Percentiles rank a stretch among this genome's conserved stretches.
These are phyloP conservation scores for Thuja plicata DNA, from an alignment of 83 land plant genomes.

Conservation along the genomic window DNA sequence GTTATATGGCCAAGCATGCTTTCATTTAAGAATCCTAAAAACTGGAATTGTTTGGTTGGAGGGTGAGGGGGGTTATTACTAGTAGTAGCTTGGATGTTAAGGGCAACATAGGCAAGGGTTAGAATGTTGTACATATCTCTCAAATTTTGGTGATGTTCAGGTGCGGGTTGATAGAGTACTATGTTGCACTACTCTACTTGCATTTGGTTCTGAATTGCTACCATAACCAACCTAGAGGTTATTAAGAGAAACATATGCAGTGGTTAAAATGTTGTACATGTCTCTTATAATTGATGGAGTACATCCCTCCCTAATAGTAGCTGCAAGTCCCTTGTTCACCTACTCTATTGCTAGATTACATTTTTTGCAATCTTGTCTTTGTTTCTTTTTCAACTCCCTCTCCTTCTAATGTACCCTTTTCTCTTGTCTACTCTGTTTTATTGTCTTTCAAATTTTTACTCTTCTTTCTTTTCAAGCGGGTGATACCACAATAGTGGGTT, in stretches of 20 bases:
- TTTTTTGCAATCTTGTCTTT: too few relatives aligned
- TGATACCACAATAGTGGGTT: too few relatives aligned
- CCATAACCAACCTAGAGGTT: neutral
- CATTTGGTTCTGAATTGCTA: too few relatives aligned
- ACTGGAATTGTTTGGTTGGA: neutral
- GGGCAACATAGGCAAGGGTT: neutral
- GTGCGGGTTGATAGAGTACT: neutral
- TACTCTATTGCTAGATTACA: neutral
- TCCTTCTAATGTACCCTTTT: neutral
- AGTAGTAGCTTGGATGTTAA: neutral
- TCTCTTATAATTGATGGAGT: neutral
- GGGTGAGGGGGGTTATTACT: neutral
- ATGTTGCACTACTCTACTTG: neutral
- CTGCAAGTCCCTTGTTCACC: too few relatives aligned
- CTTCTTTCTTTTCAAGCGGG: too few relatives aligned
- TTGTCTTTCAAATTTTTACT: too few relatives aligned
- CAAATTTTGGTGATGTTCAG: too few relatives aligned
- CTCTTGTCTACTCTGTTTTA: neutral
- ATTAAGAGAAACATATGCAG: neutral
- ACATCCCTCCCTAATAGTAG: neutral
- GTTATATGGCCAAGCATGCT: neutral
- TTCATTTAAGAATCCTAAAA: neutral
- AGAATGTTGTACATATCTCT: neutral
- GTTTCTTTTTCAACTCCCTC: neutral
- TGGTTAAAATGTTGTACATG: neutral